Base-by-base conservation (phyloP, 768 basidiomycete species). In the Trametes cinnabarina region DNA sequence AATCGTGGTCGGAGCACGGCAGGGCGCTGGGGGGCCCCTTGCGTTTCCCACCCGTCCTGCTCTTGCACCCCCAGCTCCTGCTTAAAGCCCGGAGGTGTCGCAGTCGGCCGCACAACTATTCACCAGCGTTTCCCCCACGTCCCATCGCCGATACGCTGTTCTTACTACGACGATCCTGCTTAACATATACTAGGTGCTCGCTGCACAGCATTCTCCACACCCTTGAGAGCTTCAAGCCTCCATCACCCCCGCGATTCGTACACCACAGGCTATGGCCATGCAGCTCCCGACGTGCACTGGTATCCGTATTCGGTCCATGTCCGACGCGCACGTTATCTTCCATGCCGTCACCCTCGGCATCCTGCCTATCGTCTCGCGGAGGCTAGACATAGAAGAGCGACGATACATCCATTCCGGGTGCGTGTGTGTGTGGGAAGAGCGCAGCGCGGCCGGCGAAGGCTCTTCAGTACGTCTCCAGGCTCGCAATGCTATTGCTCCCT, bases 361-460 rank as follows among this genome's bases (percentile, higher is more conserved):
- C 1, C 76, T 88, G 15, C 84, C 83, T 28, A 88, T 90, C 75
- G 82, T 91, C 48, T 74, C 82, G 23, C 81, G 87, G 55, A 83
- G 90, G 39, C 77, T 92, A 50, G 87, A 89, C 72, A 82, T 85
- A 15, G 88, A 89, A 51, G 90, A 92, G 68, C 78, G 89, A 37
- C 79, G 88, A 11, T 74, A 77, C 39, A 88, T 92, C 48, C 63
- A 65, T 22, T 81, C 88, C 0, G 90, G 90, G 14, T 83, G 81
- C 56, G 84, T 92, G 32, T 92, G 83, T 62, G 88, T 92, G 37
- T 92, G 90, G 90, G 88, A 92, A 68, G 90, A 92, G 69, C 79
- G 90, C 55, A 84, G 85, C 5, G 79, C 86, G 14, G 83, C 82
- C 60, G 71, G 83, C 48, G 88, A 88, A 60, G 78, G 83, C 26